Evolutionary conservation across 2,329 filamentous ascomycete genomes (phyloP).

Genomic region (Pseudocercospora pini-densiflorae): DNA sequence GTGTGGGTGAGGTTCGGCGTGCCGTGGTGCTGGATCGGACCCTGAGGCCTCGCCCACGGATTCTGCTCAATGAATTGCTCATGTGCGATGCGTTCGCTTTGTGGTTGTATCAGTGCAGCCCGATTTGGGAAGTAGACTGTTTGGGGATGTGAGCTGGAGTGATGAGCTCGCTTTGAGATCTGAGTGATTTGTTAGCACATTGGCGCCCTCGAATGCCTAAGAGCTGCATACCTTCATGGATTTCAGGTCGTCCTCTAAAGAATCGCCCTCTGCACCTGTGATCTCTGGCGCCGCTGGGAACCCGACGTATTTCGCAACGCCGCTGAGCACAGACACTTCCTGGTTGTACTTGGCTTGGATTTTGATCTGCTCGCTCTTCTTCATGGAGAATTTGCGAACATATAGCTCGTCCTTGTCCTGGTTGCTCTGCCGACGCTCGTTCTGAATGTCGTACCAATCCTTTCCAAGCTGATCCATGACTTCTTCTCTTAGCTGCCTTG

Average conservation of each 20-base stretch:
- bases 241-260: constrained; percentile 85
- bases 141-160: constrained; percentile 26
- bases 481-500: constrained; percentile 80
- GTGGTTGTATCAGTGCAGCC: constrained; percentile 27
- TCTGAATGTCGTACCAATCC: constrained; percentile 91
- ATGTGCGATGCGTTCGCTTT: constrained; percentile 42
- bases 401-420: constrained; percentile 82
- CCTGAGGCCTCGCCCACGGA: constrained; percentile 89
- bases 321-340: constrained; percentile 88
- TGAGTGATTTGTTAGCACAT: constrained; percentile 21
- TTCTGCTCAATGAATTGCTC: constrained; percentile 89
- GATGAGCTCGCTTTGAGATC: constrained; percentile 34
- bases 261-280: constrained; percentile 69
- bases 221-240: constrained; percentile 79
- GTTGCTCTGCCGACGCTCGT: constrained; percentile 78
- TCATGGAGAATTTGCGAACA: constrained; percentile 77
- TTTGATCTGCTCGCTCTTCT: constrained; percentile 74
- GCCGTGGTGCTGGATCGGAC: constrained; percentile 63
- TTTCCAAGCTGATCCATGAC: constrained; percentile 81
- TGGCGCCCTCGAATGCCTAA: neutral
- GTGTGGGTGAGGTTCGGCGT: constrained; percentile 40
- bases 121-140: constrained; percentile 32
- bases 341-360: constrained; percentile 93
- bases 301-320: constrained; percentile 91
- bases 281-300: constrained; percentile 95